Base-by-base conservation (phyloP, 139 green algal species). In the Tetratostichococcus sp. region DNA sequence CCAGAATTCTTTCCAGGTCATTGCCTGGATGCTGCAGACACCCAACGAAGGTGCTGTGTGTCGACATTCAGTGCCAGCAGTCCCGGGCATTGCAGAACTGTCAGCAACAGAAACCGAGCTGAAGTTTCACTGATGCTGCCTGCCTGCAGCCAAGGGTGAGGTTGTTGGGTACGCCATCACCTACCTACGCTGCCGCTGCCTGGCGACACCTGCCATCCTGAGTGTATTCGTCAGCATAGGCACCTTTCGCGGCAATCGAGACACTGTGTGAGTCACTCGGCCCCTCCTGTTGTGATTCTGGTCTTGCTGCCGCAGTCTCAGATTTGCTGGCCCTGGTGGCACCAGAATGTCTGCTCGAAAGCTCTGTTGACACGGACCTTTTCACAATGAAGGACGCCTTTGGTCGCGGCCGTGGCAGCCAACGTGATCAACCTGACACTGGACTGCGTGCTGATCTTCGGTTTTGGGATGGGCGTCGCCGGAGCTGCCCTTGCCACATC, bases 381-480 rank as follows among this genome's bases (percentile, higher is more conserved):
- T 11, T 11, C 32, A 50, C 25, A 57, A 17, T 76, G 68, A 62
- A 77, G 77, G 43, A 81, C 77, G 26, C 77, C 77, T 0, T 26
- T 81, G 66, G 34, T 71, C 8, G 71, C 77, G 22, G 65, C 77
- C 17, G 25, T 81, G 16, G 30, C 67, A 23, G 69, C 77, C n/a
- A 81, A 81, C 32, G 17, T 77, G 28, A 67, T 69, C 26, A 81
- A 81, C 33, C 35, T 81, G 22, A 34, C 23, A 4, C 25, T 77
- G 31, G 77, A 81, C 43, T 59, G 67, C 23, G 30, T 81, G 4
- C 66, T 81, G 23, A 81, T 81, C 31, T 81, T 81, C 42, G 71
- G 28, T 17, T 30, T 81, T 25, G 66, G 71, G 11, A 74, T 66
- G 77, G 77, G 77, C 3, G 77, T 81, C 57, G 77, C 77, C 14